These are phyloP conservation scores for Cytospora chrysosperma DNA, from an alignment of 2,329 filamentous ascomycete genomes.

Conservation along the genomic window DNA sequence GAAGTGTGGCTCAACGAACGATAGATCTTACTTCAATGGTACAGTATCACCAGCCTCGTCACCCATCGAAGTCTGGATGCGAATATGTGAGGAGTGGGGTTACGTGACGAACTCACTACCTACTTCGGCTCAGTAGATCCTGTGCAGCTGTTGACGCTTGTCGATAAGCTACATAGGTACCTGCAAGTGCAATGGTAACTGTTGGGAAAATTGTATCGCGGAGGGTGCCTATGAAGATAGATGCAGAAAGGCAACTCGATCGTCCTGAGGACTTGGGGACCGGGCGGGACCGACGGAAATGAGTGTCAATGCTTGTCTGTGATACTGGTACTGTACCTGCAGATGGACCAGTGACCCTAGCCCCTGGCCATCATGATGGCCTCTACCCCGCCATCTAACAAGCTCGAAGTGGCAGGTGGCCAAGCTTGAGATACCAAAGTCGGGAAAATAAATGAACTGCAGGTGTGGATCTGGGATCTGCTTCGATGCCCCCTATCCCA, in stretches of 20 bases:
- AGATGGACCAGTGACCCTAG: neutral
- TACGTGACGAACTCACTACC: neutral
- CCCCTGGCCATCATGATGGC: neutral
- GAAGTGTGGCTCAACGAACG: neutral
- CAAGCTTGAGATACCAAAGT: neutral
- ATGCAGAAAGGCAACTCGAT: neutral
- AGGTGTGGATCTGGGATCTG: slow-evolving; percentile 13
- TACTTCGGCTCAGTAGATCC: neutral
- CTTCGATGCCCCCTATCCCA: neutral
- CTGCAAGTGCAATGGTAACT: too few relatives aligned
- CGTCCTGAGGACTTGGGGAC: neutral
- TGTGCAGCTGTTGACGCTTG: neutral
- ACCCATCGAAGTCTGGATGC: neutral
- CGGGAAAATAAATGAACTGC: neutral
- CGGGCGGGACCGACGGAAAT: neutral
- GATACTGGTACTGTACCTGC: neutral
- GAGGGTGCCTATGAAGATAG: too few relatives aligned
- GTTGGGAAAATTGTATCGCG: neutral
- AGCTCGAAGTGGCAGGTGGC: slow-evolving; percentile 16
- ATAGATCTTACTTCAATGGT: neutral
- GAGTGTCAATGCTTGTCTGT: neutral
- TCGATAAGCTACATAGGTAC: neutral
- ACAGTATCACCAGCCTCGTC: neutral
- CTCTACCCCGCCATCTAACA: slow-evolving; percentile 11
- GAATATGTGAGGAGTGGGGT: neutral